Base-by-base conservation (phyloP, 306 rosid species). In the Inga leiocalycina region DNA sequence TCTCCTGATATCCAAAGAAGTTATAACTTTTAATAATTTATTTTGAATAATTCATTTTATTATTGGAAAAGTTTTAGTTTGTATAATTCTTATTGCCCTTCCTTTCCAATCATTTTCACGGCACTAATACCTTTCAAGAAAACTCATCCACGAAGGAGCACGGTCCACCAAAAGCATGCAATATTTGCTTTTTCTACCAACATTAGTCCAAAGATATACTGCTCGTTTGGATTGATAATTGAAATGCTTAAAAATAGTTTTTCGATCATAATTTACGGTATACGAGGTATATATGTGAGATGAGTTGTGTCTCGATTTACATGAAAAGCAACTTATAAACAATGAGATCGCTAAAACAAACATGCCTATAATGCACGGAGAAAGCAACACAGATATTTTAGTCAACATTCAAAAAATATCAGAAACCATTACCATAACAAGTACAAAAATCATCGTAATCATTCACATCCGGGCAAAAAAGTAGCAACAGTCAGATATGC, bases 311-410 rank as follows among this genome's bases (percentile, higher is more conserved):
- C 30, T 27, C 1, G 1, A 27, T 1, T 27, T 27, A 27, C 30
- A 27, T 27, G 30, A 27, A 27, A 27, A 27, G 30, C 30, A 27
- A 27, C 30, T 27, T 27, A 27, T 27, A 27, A 27, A 27, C 30
- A 27, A 27, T 27, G 1, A 27, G 30, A 27, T 27, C 30, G 30
- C 30, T 27, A 27, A 27, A 27, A 27, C 30, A 27, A 27, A 27
- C 30, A 27, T 27, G 1, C 30, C 30, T 27, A 27, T 19, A 52
- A 45, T 69, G 76, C 81, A 65, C 45, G 76, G 77, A 76, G 67
- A 34, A 32, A 82, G 75, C 71, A 71, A 76, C 73, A 16, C 35
- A 52, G 80, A 86, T 83, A 83, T 83, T 83, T 82, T 82, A 79
- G 27, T 30, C 45, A 44, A 41, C 32, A 62, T 75, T 75, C 59